phyloP scores from a whole-genome alignment of 108 stramenopile genomes.

The Nannochloropsis granulata region DNA sequence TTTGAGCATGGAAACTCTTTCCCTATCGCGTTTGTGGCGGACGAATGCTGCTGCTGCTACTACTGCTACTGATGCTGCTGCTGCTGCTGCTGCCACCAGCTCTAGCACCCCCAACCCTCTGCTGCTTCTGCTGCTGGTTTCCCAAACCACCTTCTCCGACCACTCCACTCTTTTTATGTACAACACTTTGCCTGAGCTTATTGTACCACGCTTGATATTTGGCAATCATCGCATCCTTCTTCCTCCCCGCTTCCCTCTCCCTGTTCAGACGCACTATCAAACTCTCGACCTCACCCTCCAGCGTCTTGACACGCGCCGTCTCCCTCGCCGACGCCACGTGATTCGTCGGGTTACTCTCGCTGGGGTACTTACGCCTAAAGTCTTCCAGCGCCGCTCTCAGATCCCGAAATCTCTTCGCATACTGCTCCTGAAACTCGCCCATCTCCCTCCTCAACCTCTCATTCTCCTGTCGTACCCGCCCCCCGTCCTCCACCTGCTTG shows the following conservation, averaged over 20 bases:
- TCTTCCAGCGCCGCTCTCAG: neutral
- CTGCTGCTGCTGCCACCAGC: neutral
- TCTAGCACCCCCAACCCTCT: neutral
- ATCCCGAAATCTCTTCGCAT: slow-evolving; percentile 1
- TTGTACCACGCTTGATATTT: neutral
- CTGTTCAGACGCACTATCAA: neutral
- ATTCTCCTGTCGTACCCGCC: slow-evolving; percentile 12
- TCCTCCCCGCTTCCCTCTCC: slow-evolving; percentile 5
- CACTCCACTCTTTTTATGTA: neutral
- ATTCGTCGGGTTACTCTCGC: neutral
- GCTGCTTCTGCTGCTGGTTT: slow-evolving; percentile 5
- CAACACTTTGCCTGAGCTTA: neutral
- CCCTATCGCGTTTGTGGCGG: neutral
- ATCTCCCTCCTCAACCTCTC: slow-evolving; percentile 5
- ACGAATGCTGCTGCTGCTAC: neutral
- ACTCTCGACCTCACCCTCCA: slow-evolving; percentile 9
- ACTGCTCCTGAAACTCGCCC: slow-evolving; percentile 11
- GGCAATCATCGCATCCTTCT: neutral
- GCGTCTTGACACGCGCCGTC: slow-evolving; percentile 7
- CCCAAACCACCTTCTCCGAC: neutral
- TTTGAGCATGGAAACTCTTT: neutral
- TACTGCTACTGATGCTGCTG: neutral
- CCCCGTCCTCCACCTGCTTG: slow-evolving; percentile 14
- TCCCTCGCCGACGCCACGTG: neutral
- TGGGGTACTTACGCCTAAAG: neutral